Evolutionary conservation across 371 early-diverging fungal species (phyloP), one percentile per base, ranked within the genome.

Genomic region (Fennellomyces sp.): DNA sequence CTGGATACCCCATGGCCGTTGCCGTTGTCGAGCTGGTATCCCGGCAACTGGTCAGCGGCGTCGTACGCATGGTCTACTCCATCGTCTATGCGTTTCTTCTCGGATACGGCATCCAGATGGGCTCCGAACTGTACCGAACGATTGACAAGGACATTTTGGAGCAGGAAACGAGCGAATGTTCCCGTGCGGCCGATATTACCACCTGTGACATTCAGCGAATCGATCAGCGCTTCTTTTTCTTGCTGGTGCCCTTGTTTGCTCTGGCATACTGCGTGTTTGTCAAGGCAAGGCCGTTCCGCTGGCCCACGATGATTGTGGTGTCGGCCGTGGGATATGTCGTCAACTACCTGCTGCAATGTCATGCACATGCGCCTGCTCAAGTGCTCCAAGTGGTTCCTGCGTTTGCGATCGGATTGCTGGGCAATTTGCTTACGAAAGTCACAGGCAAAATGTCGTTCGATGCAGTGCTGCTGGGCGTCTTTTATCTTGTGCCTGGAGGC

Each of bases 41-140:
- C 2, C 81, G 94, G 7, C 94, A 94, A 65, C 74, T 94, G 54
- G 88, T 93, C n/a, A 88, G 92, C 12, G 96, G 96, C 11, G 90
- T 92, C 1, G 88, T 94, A 8, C 85, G 93, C 5, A 78, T 93
- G 57, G 91, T 92, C 26, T 88, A 91, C 65, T 85, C 93, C 3
- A 75, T 96, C 8, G 72, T 94, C 6, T 87, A 88, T 19, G 88
- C 92, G 1, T 86, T 94, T 55, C 63, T 92, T 35, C 79, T 92
- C 7, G 89, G 91, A 3, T 94, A 90, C 58, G 95, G 94, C 28
- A 77, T 93, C 45, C 75, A 85, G 1, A 85, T 93, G 67, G 95
- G 95, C 1, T 73, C 84, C 26, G 67, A 79, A 60, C 65, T 70
- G 23, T 83, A 63, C 64, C 68, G 63, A 11, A 59, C 65, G 0